A percentile compares a stretch with the other conserved stretches of the same genome.
These are phyloP conservation scores for Melaleuca alternifolia DNA, from an alignment of 345 rosid species.

Conservation along the genomic window DNA sequence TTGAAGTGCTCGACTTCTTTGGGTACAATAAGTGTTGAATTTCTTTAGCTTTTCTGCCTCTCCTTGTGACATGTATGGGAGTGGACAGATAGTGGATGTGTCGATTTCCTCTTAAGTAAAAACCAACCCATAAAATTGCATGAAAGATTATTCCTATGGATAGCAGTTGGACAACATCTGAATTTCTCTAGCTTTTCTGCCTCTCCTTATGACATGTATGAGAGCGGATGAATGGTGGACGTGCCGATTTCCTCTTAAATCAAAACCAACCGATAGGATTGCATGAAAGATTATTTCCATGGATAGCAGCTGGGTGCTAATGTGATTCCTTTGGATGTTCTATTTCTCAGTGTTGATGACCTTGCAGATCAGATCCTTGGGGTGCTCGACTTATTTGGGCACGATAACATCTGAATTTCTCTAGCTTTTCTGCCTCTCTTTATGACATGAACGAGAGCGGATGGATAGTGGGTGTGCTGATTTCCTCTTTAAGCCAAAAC, in stretches of 20 bases:
- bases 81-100: no score
- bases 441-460: background rate
- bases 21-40: slow-evolving; percentile 9
- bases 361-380: slow-evolving; percentile 51
- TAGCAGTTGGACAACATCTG: no score
- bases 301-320: slow-evolving; percentile 41
- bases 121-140: no score
- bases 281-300: background rate
- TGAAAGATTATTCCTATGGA: no score
- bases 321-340: slow-evolving; percentile 35
- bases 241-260: background rate
- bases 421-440: background rate
- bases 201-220: background rate
- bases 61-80: no score
- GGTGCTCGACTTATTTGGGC: slow-evolving; percentile 50
- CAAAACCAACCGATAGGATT: background rate
- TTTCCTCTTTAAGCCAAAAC: background rate
- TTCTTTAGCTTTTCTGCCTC: no score
- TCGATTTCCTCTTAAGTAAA: no score
- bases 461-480: background rate
- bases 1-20: slow-evolving; percentile 49
- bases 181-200: background rate
- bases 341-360: slow-evolving; percentile 44
- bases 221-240: background rate
- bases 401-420: background rate